These are phyloP conservation scores for Drechslerella coelobrocha DNA, from an alignment of 2,329 filamentous ascomycete genomes.

Conservation along the genomic window DNA sequence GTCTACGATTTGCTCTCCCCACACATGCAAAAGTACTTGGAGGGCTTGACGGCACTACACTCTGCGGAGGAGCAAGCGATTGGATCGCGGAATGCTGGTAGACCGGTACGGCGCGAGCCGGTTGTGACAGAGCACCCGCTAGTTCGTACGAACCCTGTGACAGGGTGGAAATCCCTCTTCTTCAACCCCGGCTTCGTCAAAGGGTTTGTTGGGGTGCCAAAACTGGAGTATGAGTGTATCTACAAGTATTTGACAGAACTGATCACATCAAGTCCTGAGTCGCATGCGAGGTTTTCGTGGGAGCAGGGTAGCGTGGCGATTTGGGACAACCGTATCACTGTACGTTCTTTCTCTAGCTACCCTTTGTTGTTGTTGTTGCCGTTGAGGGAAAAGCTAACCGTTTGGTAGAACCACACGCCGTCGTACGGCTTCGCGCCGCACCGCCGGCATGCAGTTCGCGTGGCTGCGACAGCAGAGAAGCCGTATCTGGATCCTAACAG, in stretches of 20 bases:
- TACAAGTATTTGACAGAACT: slow-evolving; percentile 65
- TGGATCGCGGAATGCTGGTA: slow-evolving; percentile 62
- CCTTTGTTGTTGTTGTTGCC: background rate
- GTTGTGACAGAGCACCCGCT: slow-evolving; percentile 66
- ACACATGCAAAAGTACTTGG: slow-evolving; percentile 67
- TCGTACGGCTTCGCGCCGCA: slow-evolving; percentile 67
- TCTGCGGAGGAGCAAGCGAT: slow-evolving; percentile 65
- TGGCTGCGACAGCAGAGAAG: slow-evolving; percentile 57
- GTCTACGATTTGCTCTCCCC: slow-evolving; percentile 66
- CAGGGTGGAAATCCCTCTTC: slow-evolving; percentile 68
- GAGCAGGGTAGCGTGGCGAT: slow-evolving; percentile 70
- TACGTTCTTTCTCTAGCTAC: slow-evolving; percentile 55
- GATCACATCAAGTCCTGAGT: slow-evolving; percentile 68
- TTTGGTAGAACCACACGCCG: slow-evolving; percentile 63
- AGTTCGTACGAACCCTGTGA: slow-evolving; percentile 68
- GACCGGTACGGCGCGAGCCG: slow-evolving; percentile 63
- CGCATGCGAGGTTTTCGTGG: slow-evolving; percentile 73
- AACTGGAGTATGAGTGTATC: slow-evolving; percentile 65
- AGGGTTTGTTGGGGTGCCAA: slow-evolving; percentile 67
- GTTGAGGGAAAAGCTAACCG: background rate
- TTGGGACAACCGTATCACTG: slow-evolving; percentile 70
- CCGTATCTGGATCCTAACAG: slow-evolving; percentile 56
- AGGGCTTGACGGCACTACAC: slow-evolving; percentile 65
- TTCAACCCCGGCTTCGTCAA: slow-evolving; percentile 68
- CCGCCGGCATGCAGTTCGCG: slow-evolving; percentile 63